Percentiles rank a stretch among this genome's conserved stretches.
These are phyloP conservation scores for Jackrogersella minutella DNA, from an alignment of 495 filamentous ascomycete species.

Conservation along the genomic window DNA sequence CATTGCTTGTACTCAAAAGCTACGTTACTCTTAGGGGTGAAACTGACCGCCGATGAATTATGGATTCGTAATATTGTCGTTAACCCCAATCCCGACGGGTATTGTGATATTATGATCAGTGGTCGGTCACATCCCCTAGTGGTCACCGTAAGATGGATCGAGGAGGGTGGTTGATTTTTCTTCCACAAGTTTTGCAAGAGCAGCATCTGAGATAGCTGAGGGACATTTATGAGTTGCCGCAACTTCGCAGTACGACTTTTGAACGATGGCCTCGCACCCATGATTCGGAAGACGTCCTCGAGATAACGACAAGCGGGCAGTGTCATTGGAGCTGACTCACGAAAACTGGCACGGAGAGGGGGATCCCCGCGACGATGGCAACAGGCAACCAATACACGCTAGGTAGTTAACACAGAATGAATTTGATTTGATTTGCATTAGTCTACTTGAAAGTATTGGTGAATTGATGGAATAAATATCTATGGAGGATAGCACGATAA, in stretches of 20 bases:
- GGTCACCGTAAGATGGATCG: not conserved
- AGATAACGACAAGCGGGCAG: constrained; percentile 2
- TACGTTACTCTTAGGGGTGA: not conserved
- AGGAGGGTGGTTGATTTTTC: not conserved
- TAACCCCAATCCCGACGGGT: not conserved
- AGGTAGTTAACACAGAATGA: constrained; percentile 46
- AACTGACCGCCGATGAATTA: not conserved
- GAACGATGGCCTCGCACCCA: constrained; percentile 9
- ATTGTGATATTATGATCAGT: not conserved
- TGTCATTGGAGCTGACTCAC: not conserved
- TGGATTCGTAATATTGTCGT: not conserved
- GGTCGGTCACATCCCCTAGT: constrained; percentile 1
- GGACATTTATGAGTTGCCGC: not conserved
- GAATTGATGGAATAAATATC: not conserved
- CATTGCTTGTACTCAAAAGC: not conserved
- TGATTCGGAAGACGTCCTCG: not conserved
- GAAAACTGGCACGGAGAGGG: constrained; percentile 15
- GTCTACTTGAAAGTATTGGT: not conserved
- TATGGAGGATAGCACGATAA: not conserved
- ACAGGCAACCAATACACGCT: constrained; percentile 43
- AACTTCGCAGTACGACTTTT: constrained; percentile 1
- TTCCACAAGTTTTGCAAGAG: constrained; percentile 8
- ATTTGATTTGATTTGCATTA: constrained; percentile 29
- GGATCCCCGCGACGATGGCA: constrained; percentile 28
- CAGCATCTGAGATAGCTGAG: not conserved